A percentile compares a stretch with the other conserved stretches of the same genome.
phyloP scores from a whole-genome alignment of 768 basidiomycete species.

The Suillus clintonianus region DNA sequence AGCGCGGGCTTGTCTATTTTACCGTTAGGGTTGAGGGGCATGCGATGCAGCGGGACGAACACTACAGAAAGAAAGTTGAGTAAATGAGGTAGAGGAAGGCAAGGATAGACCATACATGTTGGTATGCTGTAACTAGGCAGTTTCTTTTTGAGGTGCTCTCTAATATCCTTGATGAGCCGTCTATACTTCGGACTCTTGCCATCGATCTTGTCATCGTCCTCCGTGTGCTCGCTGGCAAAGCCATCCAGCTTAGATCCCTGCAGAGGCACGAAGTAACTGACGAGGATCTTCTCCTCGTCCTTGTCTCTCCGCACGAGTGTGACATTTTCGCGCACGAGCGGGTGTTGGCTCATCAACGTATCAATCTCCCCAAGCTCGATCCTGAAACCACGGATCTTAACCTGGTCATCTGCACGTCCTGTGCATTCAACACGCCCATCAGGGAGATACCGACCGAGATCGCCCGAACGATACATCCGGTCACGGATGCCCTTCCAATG shows the following conservation, averaged over 20 bases:
- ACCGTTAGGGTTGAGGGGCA: constrained; percentile 98
- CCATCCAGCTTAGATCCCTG: constrained; percentile 65
- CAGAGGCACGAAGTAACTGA: constrained; percentile 95
- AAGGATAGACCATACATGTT: constrained; percentile 56
- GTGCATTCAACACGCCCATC: constrained; percentile 95
- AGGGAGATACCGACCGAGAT: constrained; percentile 92
- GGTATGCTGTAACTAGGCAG: constrained; percentile 94
- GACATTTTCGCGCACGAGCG: constrained; percentile 95
- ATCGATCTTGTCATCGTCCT: constrained; percentile 52
- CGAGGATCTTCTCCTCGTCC: constrained; percentile 98
- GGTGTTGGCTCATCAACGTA: constrained; percentile 91
- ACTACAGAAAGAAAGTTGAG: constrained; percentile 48
- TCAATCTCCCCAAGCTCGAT: constrained; percentile 99
- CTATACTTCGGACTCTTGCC: constrained; percentile 79
- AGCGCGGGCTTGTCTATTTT: constrained; percentile 98
- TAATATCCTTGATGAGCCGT: constrained; percentile 87
- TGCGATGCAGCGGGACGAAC: constrained; percentile 90
- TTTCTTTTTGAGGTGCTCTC: constrained; percentile 96
- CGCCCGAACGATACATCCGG: constrained; percentile 96
- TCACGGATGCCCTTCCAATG: constrained; percentile 97
- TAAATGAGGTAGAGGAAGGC: not conserved
- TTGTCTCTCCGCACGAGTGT: constrained; percentile 96
- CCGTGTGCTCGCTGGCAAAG: constrained; percentile 66
- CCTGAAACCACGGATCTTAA: constrained; percentile 98
- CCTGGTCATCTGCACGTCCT: constrained; percentile 96